Conservation (phyloP, 2,329 filamentous ascomycete species). For the Epichloe baconii region DNA sequence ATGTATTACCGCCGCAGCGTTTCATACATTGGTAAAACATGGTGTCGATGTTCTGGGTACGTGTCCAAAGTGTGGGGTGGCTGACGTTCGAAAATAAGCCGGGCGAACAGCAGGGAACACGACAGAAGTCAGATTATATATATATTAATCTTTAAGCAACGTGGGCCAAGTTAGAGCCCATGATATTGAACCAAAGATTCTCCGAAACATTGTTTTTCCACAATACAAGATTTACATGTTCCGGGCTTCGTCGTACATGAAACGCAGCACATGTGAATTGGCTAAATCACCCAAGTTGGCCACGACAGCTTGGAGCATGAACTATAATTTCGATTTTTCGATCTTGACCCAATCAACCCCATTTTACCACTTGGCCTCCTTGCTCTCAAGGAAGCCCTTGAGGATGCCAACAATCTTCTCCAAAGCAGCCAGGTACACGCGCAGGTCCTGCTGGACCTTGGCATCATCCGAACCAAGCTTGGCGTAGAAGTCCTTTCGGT, state of each 20-base stretch:
- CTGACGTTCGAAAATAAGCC: too few species aligned
- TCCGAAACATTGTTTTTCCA: too few species aligned
- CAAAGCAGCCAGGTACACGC: slow-evolving; percentile 61
- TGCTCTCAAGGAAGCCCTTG: slow-evolving; percentile 38
- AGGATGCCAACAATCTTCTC: slow-evolving; percentile 70
- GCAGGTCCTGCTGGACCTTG: slow-evolving; percentile 51
- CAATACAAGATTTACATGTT: too few species aligned
- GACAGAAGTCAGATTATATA: too few species aligned
- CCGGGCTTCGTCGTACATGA: too few species aligned
- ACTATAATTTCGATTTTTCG: too few species aligned
- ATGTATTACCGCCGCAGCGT: slow-evolving; percentile 28
- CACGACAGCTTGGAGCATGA: too few species aligned
- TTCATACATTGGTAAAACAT: slow-evolving; percentile 33
- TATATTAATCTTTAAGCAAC: too few species aligned
- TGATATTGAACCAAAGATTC: too few species aligned
- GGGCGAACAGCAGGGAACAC: too few species aligned
- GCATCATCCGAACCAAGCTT: slow-evolving; percentile 62
- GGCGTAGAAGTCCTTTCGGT: slow-evolving; percentile 82
- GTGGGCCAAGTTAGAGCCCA: too few species aligned
- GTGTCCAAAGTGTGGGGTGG: too few species aligned
- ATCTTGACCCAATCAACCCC: neutral
- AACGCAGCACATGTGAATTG: neutral
- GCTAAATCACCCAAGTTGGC: neutral
- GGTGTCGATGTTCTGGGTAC: slow-evolving; percentile 19
- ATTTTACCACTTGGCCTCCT: slow-evolving; percentile 4